These are phyloP conservation scores for Nitzschia sp. DNA, from an alignment of 108 stramenopile genomes.

Conservation along the genomic window DNA sequence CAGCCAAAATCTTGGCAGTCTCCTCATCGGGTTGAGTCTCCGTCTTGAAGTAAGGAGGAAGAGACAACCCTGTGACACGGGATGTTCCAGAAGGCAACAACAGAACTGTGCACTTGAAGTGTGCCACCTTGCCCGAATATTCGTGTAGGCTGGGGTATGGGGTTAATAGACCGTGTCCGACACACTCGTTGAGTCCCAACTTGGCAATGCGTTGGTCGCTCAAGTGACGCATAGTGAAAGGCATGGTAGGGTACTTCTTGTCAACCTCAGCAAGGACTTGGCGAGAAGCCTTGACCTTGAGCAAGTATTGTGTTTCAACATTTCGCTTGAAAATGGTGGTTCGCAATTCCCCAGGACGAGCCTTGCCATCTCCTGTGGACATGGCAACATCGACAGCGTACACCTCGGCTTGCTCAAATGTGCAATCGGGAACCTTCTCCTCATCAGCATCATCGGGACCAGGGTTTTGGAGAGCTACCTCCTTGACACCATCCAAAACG, in stretches of 20 bases:
- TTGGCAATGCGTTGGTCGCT: constrained; percentile 91
- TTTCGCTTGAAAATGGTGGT: constrained; percentile 98
- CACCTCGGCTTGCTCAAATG: constrained; percentile 87
- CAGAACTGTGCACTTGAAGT: constrained; percentile 97
- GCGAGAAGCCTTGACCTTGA: constrained; percentile 95
- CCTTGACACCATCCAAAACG: constrained; percentile 95
- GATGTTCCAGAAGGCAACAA: constrained; percentile 89
- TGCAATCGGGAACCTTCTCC: constrained; percentile 77
- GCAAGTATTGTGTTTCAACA: constrained; percentile 90
- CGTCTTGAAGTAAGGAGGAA: constrained; percentile 80
- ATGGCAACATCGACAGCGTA: constrained; percentile 97
- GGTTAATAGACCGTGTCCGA: constrained; percentile 87
- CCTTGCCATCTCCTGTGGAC: constrained; percentile 97
- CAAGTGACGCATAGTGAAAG: constrained; percentile 94
- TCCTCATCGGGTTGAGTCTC: constrained; percentile 89
- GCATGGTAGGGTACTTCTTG: constrained; percentile 94
- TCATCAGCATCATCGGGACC: constrained; percentile 79
- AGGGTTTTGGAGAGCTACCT: constrained; percentile 82
- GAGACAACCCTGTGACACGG: constrained; percentile 85
- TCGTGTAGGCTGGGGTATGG: constrained; percentile 95
- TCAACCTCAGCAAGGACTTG: constrained; percentile 85
- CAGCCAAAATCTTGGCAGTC: constrained; percentile 60
- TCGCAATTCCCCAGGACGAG: constrained; percentile 76
- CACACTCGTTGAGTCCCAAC: constrained; percentile 93
- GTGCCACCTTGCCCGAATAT: constrained; percentile 84